Evolutionary conservation across 139 green algal genomes (phyloP), one percentile per base, ranked within the genome.

Genomic region (Tetraselmis striata): DNA sequence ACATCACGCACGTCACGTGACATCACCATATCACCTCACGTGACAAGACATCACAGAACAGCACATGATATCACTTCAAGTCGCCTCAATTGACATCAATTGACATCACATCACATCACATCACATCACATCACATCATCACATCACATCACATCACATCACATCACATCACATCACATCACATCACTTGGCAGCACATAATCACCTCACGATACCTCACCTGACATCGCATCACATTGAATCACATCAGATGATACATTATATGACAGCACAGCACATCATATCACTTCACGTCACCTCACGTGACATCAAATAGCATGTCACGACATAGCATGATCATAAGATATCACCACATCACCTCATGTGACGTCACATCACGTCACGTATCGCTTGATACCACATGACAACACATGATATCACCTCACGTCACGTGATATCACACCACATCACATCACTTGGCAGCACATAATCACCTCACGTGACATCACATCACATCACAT

Each of bases 401-500:
- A 28, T 75, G n/a, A 80, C n/a, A 59, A 31, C 80, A 31, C 29
- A 30, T 28, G 74, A 80, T 45, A 27, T 75, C 80, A 2, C 25
- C n/a, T n/a, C 79, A 28, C 30, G 30, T 31, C 23, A 59, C 30
- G n/a, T 67, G 28, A n/a, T 30, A 30, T 75, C 74, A 31, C 25
- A 67, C 45, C 45, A 67, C 32, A 67, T 18, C 45, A 67, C 5
- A 67, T 67, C 45, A 25, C 45, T 25, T 67, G 45, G 18, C 45
- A 67, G 45, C 75, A 80, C 32, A 11, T 45, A 23, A 80, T 80
- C 77, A 80, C 77, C 2, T 80, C 77, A 80, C 77, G 32, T 45
- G 23, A 80, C 77, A 80, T 80, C 77, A 45, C 77, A 80, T 80
- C 77, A 80, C 77, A 80, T 80, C 77, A 45, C 77, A 80, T 80